phyloP scores from a whole-genome alignment of 2,329 filamentous ascomycete species.

The Conoideocrella luteorostrata region DNA sequence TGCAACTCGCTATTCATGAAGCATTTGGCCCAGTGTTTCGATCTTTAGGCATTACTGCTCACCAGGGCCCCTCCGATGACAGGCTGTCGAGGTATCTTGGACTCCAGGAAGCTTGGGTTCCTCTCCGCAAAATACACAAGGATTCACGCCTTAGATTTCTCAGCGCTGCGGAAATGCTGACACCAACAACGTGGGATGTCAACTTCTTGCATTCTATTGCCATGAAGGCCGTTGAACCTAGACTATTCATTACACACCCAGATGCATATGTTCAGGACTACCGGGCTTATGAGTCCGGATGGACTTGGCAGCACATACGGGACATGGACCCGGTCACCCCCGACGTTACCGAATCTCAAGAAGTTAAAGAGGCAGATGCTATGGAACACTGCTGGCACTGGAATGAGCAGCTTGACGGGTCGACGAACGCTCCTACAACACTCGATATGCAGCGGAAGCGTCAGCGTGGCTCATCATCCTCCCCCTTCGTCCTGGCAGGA shows the following conservation, averaged over 20 bases:
- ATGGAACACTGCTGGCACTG: slow-evolving; percentile 62
- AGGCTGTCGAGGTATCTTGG: slow-evolving; percentile 45
- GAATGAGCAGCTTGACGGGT: slow-evolving; percentile 57
- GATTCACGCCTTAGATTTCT: slow-evolving; percentile 67
- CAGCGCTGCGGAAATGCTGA: slow-evolving; percentile 65
- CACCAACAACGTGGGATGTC: slow-evolving; percentile 63
- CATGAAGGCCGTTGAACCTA: slow-evolving; percentile 62
- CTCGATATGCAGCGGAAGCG: slow-evolving; percentile 35
- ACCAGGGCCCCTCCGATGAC: slow-evolving; percentile 19
- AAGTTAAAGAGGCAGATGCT: slow-evolving; percentile 55
- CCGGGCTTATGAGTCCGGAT: slow-evolving; percentile 46
- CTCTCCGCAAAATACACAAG: slow-evolving; percentile 68
- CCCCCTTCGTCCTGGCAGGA: slow-evolving; percentile 30
- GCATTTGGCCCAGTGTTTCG: slow-evolving; percentile 55
- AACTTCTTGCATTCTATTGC: slow-evolving; percentile 65
- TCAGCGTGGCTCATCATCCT: slow-evolving; percentile 34
- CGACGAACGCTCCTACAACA: slow-evolving; percentile 38
- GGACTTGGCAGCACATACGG: slow-evolving; percentile 66
- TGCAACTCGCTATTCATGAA: slow-evolving; percentile 55
- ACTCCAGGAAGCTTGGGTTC: slow-evolving; percentile 64
- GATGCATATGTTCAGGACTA: slow-evolving; percentile 66
- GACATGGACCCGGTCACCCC: slow-evolving; percentile 53
- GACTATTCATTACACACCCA: slow-evolving; percentile 70
- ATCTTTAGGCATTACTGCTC: slow-evolving; percentile 32
- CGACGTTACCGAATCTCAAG: slow-evolving; percentile 35